Percentiles rank a stretch among this genome's conserved stretches.
phyloP scores from a whole-genome alignment of 176 grass and related monocot species.

The Musa beccarii region DNA sequence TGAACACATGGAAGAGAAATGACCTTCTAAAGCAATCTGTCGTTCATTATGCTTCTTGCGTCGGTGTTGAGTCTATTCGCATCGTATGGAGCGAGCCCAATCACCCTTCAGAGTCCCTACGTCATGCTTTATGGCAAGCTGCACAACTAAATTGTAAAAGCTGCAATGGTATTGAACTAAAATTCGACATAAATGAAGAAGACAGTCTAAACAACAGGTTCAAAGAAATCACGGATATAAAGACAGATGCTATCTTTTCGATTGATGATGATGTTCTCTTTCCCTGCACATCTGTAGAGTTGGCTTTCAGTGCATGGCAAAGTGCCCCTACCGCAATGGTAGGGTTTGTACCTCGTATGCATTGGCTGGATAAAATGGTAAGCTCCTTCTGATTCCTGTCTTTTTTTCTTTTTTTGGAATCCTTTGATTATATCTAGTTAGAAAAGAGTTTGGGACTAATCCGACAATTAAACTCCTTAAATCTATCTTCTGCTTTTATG shows the following conservation, averaged over 20 bases:
- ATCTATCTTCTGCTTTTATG: too few species aligned
- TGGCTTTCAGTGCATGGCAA: conserved; percentile 16
- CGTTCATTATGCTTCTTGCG: conserved; percentile 60
- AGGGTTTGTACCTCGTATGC: conserved; percentile 45
- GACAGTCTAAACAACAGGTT: conserved; percentile 38
- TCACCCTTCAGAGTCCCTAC: conserved; percentile 40
- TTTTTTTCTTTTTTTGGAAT: too few species aligned
- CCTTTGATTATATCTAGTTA: too few species aligned
- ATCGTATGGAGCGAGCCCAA: conserved; percentile 84
- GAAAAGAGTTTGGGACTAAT: too few species aligned
- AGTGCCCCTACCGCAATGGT: conserved; percentile 24
- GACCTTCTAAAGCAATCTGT: conserved; percentile 49
- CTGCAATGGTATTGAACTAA: conserved; percentile 22
- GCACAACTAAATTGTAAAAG: conserved; percentile 15
- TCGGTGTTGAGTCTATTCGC: conserved; percentile 50
- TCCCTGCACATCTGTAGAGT: conserved; percentile 16
- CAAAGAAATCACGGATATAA: conserved; percentile 8
- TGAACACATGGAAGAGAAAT: conserved; percentile 85
- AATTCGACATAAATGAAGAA: conserved; percentile 47
- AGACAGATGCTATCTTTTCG: conserved; percentile 20
- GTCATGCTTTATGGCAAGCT: conserved; percentile 11
- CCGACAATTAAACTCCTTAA: too few species aligned
- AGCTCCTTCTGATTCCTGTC: neutral
- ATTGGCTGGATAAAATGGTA: conserved; percentile 50
- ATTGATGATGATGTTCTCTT: conserved; percentile 23